Evolutionary conservation across 768 basidiomycete genomes (phyloP), one percentile per base, ranked within the genome.

Genomic region (Aureoboletus auriporus): DNA sequence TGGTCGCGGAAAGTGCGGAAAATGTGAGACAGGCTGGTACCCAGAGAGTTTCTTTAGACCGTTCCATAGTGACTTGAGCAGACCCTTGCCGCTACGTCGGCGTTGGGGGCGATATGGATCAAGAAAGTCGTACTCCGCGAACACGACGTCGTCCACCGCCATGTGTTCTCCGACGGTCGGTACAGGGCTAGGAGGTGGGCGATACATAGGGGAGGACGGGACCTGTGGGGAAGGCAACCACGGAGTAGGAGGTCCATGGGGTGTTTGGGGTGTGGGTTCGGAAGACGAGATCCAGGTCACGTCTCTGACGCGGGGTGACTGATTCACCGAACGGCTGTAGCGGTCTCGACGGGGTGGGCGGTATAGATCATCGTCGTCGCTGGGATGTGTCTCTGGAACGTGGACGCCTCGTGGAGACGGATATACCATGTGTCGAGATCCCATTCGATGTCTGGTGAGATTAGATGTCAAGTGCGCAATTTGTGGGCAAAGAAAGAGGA

Each of bases 1-100:
- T 5, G 34, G 7, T 28, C 44, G 33, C 1, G 46, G 31, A n/a
- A 43, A 49, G 47, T 51, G 41, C 23, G 47, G 52, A n/a, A 23
- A 23, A 23, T 23, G 20, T 23, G 44, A 39, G 13, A 14, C 5
- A 28, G 29, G 46, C 13, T 47, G 37, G 48, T 58, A 50, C 34
- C 55, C 55, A 39, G 63, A 56, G 20, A 62, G 53, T 43, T 63
- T 67, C 52, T 63, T 69, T 8, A 74, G 46, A 5, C 68, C 66
- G 1, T 58, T 56, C 45, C 72, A 67, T 16, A 74, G 49, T 1
- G 65, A 62, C 14, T 60, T 62, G 5, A 66, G 47, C 13, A 69
- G 49, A 34, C 59, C 47, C 6, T 20, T 50, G n/a, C 52, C 44
- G 27, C 49, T 26, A 28, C 44, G 35, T 30, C 33, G 53, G 16